phyloP scores from a whole-genome alignment of 805 yeast genomes.

The Pichia insulana region DNA sequence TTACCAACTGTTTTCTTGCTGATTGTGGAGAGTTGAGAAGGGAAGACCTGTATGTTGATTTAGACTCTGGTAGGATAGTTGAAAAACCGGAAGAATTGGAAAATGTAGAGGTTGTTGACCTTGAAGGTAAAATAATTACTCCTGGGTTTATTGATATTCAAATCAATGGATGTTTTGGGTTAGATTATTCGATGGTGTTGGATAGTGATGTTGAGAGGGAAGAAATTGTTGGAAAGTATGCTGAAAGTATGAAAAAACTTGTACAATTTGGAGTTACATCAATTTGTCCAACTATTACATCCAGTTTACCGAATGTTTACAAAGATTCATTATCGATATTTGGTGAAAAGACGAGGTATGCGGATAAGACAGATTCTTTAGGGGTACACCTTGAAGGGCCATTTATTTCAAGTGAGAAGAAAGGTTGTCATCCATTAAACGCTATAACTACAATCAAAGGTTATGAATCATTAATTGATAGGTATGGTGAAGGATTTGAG shows the following conservation, averaged over 20 bases:
- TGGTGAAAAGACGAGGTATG: constrained; percentile 25
- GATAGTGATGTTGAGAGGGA: constrained; percentile 26
- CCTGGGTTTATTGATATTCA: constrained; percentile 54
- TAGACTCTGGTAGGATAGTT: constrained; percentile 34
- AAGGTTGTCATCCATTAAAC: constrained; percentile 35
- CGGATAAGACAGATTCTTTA: constrained; percentile 34
- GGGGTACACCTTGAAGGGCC: constrained; percentile 61
- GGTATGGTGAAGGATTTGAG: constrained; percentile 8
- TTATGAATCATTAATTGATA: too few relatives aligned
- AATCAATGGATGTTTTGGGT: constrained; percentile 49
- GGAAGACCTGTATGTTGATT: constrained; percentile 36
- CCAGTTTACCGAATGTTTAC: constrained; percentile 42
- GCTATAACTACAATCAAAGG: constrained; percentile 5
- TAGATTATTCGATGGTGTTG: constrained; percentile 34
- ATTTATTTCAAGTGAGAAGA: constrained; percentile 38
- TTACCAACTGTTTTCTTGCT: constrained; percentile 7
- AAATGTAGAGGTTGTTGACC: constrained; percentile 26
- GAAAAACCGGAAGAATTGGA: constrained; percentile 17
- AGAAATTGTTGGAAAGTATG: constrained; percentile 30
- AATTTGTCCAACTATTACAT: constrained; percentile 49
- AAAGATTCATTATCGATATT: constrained; percentile 37
- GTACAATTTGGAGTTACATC: constrained; percentile 46
- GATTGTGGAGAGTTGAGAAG: background rate
- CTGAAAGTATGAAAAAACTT: constrained; percentile 37
- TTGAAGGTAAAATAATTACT: constrained; percentile 38